Percentiles rank a stretch among this genome's conserved stretches.
Conservation (phyloP, 2,329 filamentous ascomycete species). For the Alternaria novae-zelandiae region DNA sequence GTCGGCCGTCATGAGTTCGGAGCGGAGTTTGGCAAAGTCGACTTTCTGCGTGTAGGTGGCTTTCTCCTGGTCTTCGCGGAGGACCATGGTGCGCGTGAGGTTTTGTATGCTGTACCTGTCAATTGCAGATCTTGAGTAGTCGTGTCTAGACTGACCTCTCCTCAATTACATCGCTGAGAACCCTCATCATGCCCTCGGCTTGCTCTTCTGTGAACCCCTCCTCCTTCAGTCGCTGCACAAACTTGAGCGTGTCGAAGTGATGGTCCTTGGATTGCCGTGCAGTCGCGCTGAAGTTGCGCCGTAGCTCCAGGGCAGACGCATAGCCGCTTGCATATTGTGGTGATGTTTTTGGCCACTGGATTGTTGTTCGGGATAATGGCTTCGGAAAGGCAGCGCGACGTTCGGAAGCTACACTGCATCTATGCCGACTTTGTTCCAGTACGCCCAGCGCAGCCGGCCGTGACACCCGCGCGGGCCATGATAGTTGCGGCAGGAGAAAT, state of each 20-base stretch:
- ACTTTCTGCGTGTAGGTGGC: conserved; percentile 85
- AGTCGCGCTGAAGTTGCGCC: conserved; percentile 70
- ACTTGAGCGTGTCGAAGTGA: conserved; percentile 98
- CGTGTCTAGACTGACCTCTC: conserved; percentile 69
- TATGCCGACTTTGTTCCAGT: conserved; percentile 24
- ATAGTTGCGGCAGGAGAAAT: conserved; percentile 47
- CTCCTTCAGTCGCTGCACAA: conserved; percentile 85
- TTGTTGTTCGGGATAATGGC: conserved; percentile 8
- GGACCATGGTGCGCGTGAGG: conserved; percentile 95
- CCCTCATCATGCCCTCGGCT: conserved; percentile 97
- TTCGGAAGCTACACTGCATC: conserved; percentile 18
- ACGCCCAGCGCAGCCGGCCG: conserved; percentile 23
- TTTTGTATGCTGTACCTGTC: conserved; percentile 79
- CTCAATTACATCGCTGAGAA: conserved; percentile 94
- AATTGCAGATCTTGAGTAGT: not conserved
- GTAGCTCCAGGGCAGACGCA: conserved; percentile 7
- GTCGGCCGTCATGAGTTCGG: conserved; percentile 89
- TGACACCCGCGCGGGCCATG: conserved; percentile 40
- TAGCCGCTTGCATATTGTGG: conserved; percentile 8
- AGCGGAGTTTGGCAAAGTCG: conserved; percentile 95
- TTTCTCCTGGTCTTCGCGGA: conserved; percentile 89
- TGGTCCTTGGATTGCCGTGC: conserved; percentile 72
- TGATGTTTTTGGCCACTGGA: conserved; percentile 9
- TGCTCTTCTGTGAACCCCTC: conserved; percentile 97
- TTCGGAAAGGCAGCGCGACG: conserved; percentile 15